Base-by-base conservation (phyloP, 2,329 filamentous ascomycete species). In the Botrytis hyacinthi region DNA sequence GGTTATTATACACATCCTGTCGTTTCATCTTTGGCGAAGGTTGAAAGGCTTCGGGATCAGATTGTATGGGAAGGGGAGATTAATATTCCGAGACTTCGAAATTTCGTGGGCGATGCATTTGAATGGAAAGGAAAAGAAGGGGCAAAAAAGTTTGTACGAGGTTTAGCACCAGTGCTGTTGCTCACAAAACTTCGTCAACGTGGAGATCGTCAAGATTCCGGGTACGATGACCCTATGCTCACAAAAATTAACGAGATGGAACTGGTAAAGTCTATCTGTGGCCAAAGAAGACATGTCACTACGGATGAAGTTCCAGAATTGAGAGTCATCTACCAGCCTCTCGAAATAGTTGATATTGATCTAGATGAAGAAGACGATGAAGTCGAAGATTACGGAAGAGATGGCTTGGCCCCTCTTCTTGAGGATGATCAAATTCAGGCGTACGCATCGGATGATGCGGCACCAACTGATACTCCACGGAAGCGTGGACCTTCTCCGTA, bases 1-100 rank as follows among this genome's bases (percentile, higher is more conserved):
- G 87, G 92, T 18, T 97, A 93, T 80, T 99, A 99, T 78, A 95
- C 93, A 0, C 91, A 95, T 79, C 96, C 96, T 0, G 90, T 92
- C 1, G 92, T 98, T 5, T 98, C 95, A 0, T 85, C 86, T 0
- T 77, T 85, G 9, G 82, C 87, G 14, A 85, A 87, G 40, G 79
- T 95, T 37, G 82, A 87, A 5, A 85, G 83, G 60, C 78, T 95
- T 32, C 85, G 83, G 73, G 80, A 81, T 3, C 84, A 84, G 0
- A 84, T 92, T 59, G 83, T 83, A 16, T 94, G 91, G 89, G 87
- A 90, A 73, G 84, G 84, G 61, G 84, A 87, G 0, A 85, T 96
- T 29, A 89, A 97, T 77, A 85, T 92, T 20, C 78, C 84, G 6
- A 89, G 88, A 0, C 82, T 99, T 51, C 88, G 95, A 51, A 86